These are phyloP conservation scores for Wickerhamiella shivajii DNA, from an alignment of 805 yeast genomes.

Conservation along the genomic window DNA sequence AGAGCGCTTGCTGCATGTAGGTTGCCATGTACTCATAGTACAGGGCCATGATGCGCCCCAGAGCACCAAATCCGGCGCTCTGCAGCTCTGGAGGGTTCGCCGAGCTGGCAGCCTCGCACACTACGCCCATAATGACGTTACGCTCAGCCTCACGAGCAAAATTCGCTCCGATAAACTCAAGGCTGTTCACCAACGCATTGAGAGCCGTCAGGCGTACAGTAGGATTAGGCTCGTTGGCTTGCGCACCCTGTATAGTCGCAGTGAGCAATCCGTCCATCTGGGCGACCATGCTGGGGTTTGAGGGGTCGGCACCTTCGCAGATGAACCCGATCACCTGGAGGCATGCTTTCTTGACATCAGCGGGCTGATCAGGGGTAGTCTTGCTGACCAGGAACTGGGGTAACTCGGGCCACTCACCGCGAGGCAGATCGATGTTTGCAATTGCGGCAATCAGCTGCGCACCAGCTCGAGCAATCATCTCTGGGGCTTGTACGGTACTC, in stretches of 20 bases:
- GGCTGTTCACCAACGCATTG: conserved; percentile 79
- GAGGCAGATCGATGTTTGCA: conserved; percentile 89
- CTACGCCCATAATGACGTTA: conserved; percentile 95
- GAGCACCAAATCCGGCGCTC: conserved; percentile 90
- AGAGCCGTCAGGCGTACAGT: conserved; percentile 79
- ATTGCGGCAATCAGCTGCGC: conserved; percentile 94
- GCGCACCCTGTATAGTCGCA: conserved; percentile 95
- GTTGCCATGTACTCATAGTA: conserved; percentile 84
- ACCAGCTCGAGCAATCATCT: conserved; percentile 70
- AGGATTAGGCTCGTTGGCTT: conserved; percentile 56
- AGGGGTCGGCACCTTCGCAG: conserved; percentile 87
- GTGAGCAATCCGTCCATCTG: conserved; percentile 87
- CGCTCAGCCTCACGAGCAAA: conserved; percentile 91
- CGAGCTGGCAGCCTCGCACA: conserved; percentile 98
- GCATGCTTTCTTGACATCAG: conserved; percentile 71
- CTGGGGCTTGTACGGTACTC: conserved; percentile 45
- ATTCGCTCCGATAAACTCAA: conserved; percentile 76
- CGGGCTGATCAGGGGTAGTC: conserved; percentile 66
- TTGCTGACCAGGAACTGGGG: conserved; percentile 73
- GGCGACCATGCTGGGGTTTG: conserved; percentile 55
- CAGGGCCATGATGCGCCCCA: conserved; percentile 78
- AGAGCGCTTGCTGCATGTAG: conserved; percentile 94
- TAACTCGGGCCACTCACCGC: conserved; percentile 76
- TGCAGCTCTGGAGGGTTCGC: conserved; percentile 68
- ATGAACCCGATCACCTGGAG: conserved; percentile 85